Evolutionary conservation across 2,329 filamentous ascomycete species (phyloP).

Genomic region (Talaromyces sp.): DNA sequence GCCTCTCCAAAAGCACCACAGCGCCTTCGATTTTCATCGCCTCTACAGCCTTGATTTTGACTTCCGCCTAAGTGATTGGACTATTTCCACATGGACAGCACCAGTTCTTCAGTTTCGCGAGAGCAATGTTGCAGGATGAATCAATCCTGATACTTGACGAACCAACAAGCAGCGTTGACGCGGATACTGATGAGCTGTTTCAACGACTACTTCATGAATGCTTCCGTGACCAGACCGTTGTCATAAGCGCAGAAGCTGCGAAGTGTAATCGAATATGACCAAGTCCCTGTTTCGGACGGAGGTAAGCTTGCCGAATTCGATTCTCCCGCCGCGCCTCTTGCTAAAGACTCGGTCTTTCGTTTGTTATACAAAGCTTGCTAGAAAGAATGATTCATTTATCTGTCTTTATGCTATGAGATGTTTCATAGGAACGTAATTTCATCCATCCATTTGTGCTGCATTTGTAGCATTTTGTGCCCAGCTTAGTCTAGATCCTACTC

Average conservation of each 20-base stretch:
- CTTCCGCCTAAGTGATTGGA: slow-evolving; percentile 24
- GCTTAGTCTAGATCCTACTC: neutral
- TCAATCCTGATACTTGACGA: slow-evolving; percentile 46
- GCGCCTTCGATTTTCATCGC: neutral
- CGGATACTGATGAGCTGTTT: slow-evolving; percentile 55
- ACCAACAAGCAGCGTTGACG: slow-evolving; percentile 50
- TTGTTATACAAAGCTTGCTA: neutral
- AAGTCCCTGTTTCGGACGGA: slow-evolving; percentile 34
- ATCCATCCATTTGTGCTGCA: neutral
- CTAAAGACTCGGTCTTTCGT: neutral
- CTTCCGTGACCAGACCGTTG: slow-evolving; percentile 56
- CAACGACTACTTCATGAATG: slow-evolving; percentile 53
- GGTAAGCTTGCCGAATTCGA: slow-evolving; percentile 17
- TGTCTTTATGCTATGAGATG: neutral
- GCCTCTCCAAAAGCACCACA: neutral
- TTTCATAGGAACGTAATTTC: neutral
- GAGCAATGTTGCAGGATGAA: slow-evolving; percentile 52
- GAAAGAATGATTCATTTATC: neutral
- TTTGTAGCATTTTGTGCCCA: neutral
- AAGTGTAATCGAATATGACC: slow-evolving; percentile 38
- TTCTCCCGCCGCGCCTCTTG: neutral
- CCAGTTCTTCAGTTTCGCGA: slow-evolving; percentile 60
- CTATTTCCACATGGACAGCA: slow-evolving; percentile 57
- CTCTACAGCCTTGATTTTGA: neutral
- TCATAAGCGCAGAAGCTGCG: slow-evolving; percentile 54